A percentile compares a stretch with the other conserved stretches of the same genome.
Conservation (phyloP, 768 basidiomycete species). For the Lentinula sp. region DNA sequence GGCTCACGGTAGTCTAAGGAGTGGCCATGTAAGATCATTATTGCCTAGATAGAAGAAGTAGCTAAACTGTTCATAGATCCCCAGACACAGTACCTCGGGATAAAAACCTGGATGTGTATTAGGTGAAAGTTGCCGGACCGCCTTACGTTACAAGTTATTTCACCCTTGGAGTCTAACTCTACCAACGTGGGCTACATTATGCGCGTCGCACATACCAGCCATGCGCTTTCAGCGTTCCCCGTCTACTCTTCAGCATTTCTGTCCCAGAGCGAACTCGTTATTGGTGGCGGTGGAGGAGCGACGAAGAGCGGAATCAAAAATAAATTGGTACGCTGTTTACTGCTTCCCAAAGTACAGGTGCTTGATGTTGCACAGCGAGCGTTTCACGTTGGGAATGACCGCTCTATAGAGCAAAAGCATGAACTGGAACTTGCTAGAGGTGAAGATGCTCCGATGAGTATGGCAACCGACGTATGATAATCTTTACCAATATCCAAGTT, state of each 20-base stretch:
- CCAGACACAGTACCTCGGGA: background rate
- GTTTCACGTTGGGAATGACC: constrained; percentile 52
- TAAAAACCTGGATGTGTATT: background rate
- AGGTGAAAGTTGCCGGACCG: background rate
- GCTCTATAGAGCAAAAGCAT: constrained; percentile 46
- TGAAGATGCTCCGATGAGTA: constrained; percentile 97
- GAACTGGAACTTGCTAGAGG: constrained; percentile 74
- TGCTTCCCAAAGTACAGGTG: constrained; percentile 1
- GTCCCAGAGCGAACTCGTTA: constrained; percentile 60
- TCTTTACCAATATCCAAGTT: background rate
- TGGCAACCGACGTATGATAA: constrained; percentile 57
- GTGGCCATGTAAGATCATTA: background rate
- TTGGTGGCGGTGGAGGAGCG: constrained; percentile 90
- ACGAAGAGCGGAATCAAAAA: constrained; percentile 90
- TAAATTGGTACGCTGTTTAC: constrained; percentile 63
- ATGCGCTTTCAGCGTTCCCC: constrained; percentile 78
- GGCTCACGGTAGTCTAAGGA: background rate
- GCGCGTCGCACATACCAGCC: constrained; percentile 74
- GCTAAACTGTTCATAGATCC: background rate
- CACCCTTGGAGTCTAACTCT: background rate
- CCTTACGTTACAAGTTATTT: background rate
- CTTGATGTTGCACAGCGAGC: constrained; percentile 43
- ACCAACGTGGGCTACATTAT: constrained; percentile 31
- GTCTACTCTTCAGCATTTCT: constrained; percentile 85
- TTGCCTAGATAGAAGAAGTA: background rate